These are phyloP conservation scores for Trypanosoma platydactyli DNA, from an alignment of 208 protist genomes.

Conservation along the genomic window DNA sequence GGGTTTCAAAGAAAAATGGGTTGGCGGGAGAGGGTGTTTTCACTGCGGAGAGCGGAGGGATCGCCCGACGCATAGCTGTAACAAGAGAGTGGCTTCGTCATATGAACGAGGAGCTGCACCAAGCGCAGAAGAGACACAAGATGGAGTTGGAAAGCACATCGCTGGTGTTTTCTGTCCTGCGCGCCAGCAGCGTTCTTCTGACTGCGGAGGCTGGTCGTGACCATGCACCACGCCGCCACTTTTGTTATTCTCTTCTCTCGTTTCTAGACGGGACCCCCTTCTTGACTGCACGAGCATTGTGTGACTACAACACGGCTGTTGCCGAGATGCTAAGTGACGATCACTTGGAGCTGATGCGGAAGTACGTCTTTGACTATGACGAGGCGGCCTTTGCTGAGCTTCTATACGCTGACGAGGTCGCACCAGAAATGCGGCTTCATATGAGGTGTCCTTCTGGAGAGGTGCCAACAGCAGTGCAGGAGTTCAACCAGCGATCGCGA, in stretches of 20 bases:
- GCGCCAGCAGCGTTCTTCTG: conserved; percentile 26
- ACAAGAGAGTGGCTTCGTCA: conserved; percentile 50
- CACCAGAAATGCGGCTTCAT: conserved; percentile 30
- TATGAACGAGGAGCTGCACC: conserved; percentile 49
- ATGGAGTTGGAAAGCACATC: conserved; percentile 18
- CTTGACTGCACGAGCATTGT: conserved; percentile 53
- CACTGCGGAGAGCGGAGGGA: background rate
- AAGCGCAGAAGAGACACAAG: conserved; percentile 23
- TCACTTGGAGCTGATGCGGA: conserved; percentile 62
- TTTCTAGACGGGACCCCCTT: conserved; percentile 81
- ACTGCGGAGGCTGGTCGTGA: background rate
- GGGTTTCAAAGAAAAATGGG: conserved; percentile 11
- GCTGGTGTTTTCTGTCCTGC: conserved; percentile 24
- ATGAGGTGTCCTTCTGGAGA: conserved; percentile 15
- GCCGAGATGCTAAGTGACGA: conserved; percentile 73
- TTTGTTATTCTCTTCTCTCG: conserved; percentile 33
- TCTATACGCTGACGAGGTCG: conserved; percentile 80
- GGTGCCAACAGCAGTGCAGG: conserved; percentile 34
- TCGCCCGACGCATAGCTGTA: conserved; percentile 42
- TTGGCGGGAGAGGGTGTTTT: conserved; percentile 23
- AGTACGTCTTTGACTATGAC: conserved; percentile 64
- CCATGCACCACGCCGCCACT: background rate
- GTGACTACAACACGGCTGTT: conserved; percentile 73
- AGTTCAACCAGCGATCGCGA: conserved; percentile 26
- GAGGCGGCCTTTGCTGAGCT: conserved; percentile 81